These are phyloP conservation scores for Aspergillus uvarum DNA, from an alignment of 2,329 filamentous ascomycete species.

Conservation along the genomic window DNA sequence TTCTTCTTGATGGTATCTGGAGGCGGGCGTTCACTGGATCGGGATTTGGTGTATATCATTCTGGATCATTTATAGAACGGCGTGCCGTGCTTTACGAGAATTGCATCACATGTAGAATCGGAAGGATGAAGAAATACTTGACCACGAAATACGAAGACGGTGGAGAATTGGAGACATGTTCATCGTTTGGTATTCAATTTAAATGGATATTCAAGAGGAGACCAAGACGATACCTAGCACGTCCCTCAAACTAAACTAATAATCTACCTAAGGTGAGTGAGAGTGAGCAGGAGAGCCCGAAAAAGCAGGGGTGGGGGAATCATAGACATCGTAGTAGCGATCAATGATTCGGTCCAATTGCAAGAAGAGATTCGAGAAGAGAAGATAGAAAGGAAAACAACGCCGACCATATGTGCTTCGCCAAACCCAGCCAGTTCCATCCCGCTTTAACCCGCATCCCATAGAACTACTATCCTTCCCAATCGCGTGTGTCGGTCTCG, in stretches of 20 bases:
- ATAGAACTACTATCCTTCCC: too few relatives aligned
- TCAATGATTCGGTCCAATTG: neutral
- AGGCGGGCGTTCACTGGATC: too few relatives aligned
- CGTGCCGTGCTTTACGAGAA: too few relatives aligned
- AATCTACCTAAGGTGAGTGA: slow-evolving; percentile 10
- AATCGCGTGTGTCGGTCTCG: too few relatives aligned
- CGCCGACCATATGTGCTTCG: neutral
- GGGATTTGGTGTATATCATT: too few relatives aligned
- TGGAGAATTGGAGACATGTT: neutral
- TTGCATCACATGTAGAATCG: too few relatives aligned
- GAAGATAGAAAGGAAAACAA: slow-evolving; percentile 4
- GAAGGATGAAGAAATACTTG: too few relatives aligned
- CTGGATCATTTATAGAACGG: too few relatives aligned
- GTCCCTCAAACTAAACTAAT: slow-evolving; percentile 7
- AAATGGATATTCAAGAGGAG: slow-evolving; percentile 16
- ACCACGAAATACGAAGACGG: neutral
- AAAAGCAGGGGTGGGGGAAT: slow-evolving; percentile 4
- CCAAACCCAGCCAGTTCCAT: neutral
- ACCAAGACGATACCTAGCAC: neutral
- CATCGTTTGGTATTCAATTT: slow-evolving; percentile 8
- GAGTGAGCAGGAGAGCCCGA: slow-evolving; percentile 2
- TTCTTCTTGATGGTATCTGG: too few relatives aligned
- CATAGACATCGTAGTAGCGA: neutral
- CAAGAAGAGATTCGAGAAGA: slow-evolving; percentile 3
- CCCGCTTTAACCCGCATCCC: neutral